phyloP scores from a whole-genome alignment of 495 filamentous ascomycete species.

The Aspergillus hancockii region DNA sequence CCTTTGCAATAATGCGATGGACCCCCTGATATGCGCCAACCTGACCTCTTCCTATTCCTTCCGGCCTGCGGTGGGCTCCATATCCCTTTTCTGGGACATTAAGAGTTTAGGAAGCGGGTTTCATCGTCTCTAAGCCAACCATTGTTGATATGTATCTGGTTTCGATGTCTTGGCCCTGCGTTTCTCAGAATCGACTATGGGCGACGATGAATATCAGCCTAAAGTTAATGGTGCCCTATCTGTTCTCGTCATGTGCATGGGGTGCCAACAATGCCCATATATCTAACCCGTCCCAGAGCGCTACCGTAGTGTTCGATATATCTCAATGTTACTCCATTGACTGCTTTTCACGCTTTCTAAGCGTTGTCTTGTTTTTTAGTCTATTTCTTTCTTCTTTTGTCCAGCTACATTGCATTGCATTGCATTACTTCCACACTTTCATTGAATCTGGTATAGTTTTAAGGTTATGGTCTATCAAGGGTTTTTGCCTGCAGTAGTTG shows the following conservation, averaged over 20 bases:
- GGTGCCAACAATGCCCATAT: constrained; percentile 3
- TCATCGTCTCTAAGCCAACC: constrained; percentile 14
- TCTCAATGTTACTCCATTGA: constrained; percentile 6
- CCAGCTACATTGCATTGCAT: constrained; percentile 2
- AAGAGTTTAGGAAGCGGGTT: constrained; percentile 9
- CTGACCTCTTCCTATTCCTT: constrained; percentile 7
- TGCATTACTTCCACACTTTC: constrained; percentile 1
- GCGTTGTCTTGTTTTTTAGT: background rate
- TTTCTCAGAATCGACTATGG: constrained; percentile 5
- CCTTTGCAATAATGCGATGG: constrained; percentile 4
- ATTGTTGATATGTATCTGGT: constrained; percentile 5
- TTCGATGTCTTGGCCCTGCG: background rate
- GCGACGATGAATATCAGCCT: constrained; percentile 8
- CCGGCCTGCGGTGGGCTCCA: constrained; percentile 10
- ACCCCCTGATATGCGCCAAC: constrained; percentile 12
- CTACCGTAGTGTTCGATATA: background rate
- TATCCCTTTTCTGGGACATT: constrained; percentile 9
- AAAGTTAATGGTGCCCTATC: constrained; percentile 8
- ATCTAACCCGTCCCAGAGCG: background rate
- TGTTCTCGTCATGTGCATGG: constrained; percentile 2
- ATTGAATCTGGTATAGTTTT: constrained; percentile 1
- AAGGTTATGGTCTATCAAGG: background rate
- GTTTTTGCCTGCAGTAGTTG: constrained; percentile 7
- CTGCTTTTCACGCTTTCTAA: background rate
- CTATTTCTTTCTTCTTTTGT: constrained; percentile 4